phyloP scores from a whole-genome alignment of 805 yeast genomes.

The Hanseniaspora jakobsenii region DNA sequence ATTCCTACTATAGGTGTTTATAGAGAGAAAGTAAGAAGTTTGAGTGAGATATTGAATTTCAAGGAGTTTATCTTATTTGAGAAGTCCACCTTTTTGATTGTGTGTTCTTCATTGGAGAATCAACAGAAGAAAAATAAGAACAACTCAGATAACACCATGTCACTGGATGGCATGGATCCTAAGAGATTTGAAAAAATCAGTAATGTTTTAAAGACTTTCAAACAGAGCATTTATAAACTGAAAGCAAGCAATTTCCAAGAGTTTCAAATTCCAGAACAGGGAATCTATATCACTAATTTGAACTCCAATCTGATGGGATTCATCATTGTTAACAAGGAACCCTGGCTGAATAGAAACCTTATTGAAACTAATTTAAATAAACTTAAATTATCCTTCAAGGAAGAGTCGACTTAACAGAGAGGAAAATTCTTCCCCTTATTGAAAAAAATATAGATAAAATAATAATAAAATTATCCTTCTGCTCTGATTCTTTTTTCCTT shows the following conservation, averaged over 20 bases:
- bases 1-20: slow-evolving; percentile 82
- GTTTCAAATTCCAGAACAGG: slow-evolving; percentile 49
- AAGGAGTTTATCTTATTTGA: slow-evolving; percentile 87
- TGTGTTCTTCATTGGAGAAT: slow-evolving; percentile 32
- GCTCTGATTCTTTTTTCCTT: neutral
- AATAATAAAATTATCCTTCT: no score
- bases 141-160: neutral
- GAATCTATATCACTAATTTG: slow-evolving; percentile 40
- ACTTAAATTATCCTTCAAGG: slow-evolving; percentile 1
- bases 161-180: slow-evolving; percentile 47
- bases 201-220: slow-evolving; percentile 84
- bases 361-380: slow-evolving; percentile 7
- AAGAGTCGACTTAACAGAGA: no score
- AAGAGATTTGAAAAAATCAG: slow-evolving; percentile 89
- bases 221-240: slow-evolving; percentile 79
- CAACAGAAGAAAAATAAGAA: slow-evolving; percentile 16
- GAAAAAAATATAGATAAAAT: neutral
- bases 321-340: slow-evolving; percentile 40
- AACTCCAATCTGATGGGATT: slow-evolving; percentile 52
- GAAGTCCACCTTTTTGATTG: slow-evolving; percentile 70
- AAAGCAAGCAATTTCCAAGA: slow-evolving; percentile 67
- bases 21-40: slow-evolving; percentile 59
- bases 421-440: neutral
- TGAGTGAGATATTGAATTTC: slow-evolving; percentile 66
- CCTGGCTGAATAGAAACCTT: slow-evolving; percentile 14